Evolutionary conservation across 805 yeast genomes (phyloP).

Genomic region (Dipodascus albidus): DNA sequence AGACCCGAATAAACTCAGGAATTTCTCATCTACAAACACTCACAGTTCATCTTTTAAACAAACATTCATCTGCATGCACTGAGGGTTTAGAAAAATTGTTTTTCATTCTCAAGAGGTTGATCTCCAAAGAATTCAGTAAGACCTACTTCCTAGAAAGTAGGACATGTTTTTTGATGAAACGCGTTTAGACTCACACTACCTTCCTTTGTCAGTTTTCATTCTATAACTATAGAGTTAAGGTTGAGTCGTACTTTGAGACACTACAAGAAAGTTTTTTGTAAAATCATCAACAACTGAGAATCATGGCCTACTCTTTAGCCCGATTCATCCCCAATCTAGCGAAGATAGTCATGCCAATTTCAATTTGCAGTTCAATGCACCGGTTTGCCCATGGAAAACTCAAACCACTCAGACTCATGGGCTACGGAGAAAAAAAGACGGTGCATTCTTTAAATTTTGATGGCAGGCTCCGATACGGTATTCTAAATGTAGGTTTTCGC

Average conservation of each 20-base stretch:
- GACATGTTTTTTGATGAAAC: conserved; percentile 1
- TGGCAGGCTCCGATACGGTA: no score
- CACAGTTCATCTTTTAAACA: neutral
- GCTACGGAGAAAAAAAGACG: no score
- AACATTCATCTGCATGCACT: neutral
- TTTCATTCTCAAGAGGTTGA: neutral
- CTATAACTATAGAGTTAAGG: neutral
- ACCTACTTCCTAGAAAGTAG: conserved; percentile 1
- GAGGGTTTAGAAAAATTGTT: no score
- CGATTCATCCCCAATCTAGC: no score
- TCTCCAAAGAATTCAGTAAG: neutral
- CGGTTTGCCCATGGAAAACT: no score
- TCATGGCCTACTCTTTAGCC: neutral
- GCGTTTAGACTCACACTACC: neutral
- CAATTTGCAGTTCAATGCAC: no score
- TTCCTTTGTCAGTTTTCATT: neutral
- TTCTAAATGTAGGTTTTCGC: no score
- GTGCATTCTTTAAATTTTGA: no score
- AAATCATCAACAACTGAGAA: no score
- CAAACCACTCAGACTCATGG: no score
- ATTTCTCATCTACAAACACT: neutral
- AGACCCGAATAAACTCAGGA: neutral
- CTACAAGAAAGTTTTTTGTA: no score
- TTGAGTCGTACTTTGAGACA: neutral
- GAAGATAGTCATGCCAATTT: no score